phyloP scores from a whole-genome alignment of 2,329 filamentous ascomycete genomes.

The Penicillium sp. region DNA sequence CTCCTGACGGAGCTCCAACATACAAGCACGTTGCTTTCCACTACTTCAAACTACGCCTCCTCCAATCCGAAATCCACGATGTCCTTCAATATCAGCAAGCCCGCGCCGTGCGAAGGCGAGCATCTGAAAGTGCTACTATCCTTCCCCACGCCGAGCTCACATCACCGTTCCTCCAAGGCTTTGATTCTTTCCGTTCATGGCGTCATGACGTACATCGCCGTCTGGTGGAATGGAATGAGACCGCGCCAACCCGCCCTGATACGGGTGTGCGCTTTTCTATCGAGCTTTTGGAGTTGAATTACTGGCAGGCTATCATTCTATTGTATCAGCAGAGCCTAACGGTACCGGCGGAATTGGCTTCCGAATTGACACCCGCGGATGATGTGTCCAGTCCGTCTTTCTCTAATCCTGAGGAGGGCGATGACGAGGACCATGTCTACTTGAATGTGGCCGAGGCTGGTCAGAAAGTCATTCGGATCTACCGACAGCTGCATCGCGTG shows the following conservation, averaged over 20 bases:
- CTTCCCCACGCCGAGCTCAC: slow-evolving; percentile 80
- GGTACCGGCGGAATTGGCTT: slow-evolving; percentile 82
- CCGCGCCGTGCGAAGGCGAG: slow-evolving; percentile 72
- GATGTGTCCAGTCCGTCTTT: slow-evolving; percentile 64
- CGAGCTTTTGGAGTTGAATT: slow-evolving; percentile 91
- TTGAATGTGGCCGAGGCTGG: slow-evolving; percentile 94
- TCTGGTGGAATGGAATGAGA: slow-evolving; percentile 83
- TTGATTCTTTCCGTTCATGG: slow-evolving; percentile 87
- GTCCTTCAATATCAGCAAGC: slow-evolving; percentile 92
- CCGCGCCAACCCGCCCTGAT: slow-evolving; percentile 75
- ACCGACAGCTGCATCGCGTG: slow-evolving; percentile 84
- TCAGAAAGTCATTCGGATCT: slow-evolving; percentile 88
- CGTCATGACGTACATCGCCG: slow-evolving; percentile 83
- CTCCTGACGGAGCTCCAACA: slow-evolving; percentile 69
- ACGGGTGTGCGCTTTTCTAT: slow-evolving; percentile 89
- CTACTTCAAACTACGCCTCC: slow-evolving; percentile 83
- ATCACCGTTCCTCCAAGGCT: slow-evolving; percentile 83
- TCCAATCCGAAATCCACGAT: slow-evolving; percentile 95
- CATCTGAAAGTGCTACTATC: slow-evolving; percentile 68
- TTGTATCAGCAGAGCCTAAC: slow-evolving; percentile 89
- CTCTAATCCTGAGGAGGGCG: slow-evolving; percentile 52
- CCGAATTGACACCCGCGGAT: slow-evolving; percentile 69
- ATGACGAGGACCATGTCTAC: slow-evolving; percentile 88
- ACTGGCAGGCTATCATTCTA: slow-evolving; percentile 97
- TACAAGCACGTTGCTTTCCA: slow-evolving; percentile 93